Evolutionary conservation across 2,329 filamentous ascomycete genomes (phyloP).

Genomic region (Cordyceps javanica): DNA sequence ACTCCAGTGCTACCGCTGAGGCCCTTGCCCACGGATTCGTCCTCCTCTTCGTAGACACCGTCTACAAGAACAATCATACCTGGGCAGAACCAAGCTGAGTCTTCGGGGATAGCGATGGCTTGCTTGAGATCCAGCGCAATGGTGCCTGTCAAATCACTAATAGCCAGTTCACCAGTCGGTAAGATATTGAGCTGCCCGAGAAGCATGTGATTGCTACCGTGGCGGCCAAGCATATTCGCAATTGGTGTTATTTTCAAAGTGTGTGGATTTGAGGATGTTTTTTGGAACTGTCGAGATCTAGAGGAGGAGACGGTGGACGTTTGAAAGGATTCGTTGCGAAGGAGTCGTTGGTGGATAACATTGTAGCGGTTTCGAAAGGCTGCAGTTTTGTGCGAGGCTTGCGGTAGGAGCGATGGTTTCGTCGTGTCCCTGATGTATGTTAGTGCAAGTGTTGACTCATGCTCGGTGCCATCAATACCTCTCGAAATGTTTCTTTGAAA

Average conservation of each 20-base stretch:
- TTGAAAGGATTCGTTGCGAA: conserved; percentile 92
- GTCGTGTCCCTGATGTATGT: conserved; percentile 45
- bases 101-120: conserved; percentile 73
- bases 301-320: conserved; percentile 65
- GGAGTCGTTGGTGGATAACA: conserved; percentile 82
- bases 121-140: conserved; percentile 79
- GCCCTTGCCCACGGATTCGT: conserved; percentile 60
- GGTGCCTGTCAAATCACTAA: conserved; percentile 83
- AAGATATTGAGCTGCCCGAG: conserved; percentile 76
- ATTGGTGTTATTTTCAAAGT: conserved; percentile 88
- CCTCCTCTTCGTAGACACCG: conserved; percentile 94
- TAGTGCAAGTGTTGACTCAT: conserved; percentile 7
- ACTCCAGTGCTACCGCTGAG: conserved; percentile 75
- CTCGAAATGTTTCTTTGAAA: conserved; percentile 85
- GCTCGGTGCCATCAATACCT: conserved; percentile 38
- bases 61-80: conserved; percentile 96
- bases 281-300: conserved; percentile 46
- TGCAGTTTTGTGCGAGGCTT: conserved; percentile 72
- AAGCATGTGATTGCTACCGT: conserved; percentile 77
- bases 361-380: conserved; percentile 89
- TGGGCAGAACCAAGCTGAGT: conserved; percentile 86
- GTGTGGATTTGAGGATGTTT: conserved; percentile 58
- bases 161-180: conserved; percentile 72
- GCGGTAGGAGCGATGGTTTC: conserved; percentile 66
- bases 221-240: conserved; percentile 66